Percentiles rank a stretch among this genome's conserved stretches.
Conservation (phyloP, 345 rosid species). For the Kernera saxatilis region DNA sequence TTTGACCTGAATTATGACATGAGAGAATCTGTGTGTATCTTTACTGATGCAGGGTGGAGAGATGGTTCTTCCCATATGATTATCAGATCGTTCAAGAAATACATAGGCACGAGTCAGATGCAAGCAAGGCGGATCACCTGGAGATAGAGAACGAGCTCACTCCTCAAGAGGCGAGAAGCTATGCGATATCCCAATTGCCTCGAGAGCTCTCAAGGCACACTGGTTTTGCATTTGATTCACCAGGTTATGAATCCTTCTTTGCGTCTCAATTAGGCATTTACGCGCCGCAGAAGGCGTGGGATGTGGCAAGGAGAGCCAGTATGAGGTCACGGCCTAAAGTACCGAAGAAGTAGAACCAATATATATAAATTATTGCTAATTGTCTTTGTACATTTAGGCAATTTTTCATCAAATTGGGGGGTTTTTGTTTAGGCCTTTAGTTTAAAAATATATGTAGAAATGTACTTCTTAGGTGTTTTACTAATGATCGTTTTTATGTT, state of each 20-base stretch:
- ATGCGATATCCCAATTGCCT: constrained; percentile 78
- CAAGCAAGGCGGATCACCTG: constrained; percentile 35
- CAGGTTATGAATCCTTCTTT: constrained; percentile 95
- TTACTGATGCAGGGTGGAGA: constrained; percentile 52
- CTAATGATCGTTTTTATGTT: not conserved
- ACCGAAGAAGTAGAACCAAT: constrained; percentile 30
- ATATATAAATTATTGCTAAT: constrained; percentile 7
- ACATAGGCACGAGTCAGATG: constrained; percentile 62
- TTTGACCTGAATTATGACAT: constrained; percentile 11
- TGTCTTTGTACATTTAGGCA: constrained; percentile 29
- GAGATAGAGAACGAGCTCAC: constrained; percentile 61
- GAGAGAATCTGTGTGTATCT: not conserved
- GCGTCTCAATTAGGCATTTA: constrained; percentile 77
- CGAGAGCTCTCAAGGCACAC: constrained; percentile 84
- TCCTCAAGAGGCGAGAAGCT: constrained; percentile 75
- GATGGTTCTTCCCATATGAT: constrained; percentile 96
- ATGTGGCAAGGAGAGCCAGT: constrained; percentile 94
- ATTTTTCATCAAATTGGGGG: constrained; percentile 4
- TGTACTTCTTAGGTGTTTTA: constrained; percentile 12
- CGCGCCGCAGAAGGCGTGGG: constrained; percentile 99
- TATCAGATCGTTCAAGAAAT: constrained; percentile 93
- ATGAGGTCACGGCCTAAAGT: constrained; percentile 53
- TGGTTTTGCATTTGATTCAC: constrained; percentile 96
- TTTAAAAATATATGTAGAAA: constrained; percentile 24
- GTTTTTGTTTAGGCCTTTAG: constrained; percentile 18